These are phyloP conservation scores for Persicaria maculosa DNA, from an alignment of 148 eudicot genomes.

Conservation along the genomic window DNA sequence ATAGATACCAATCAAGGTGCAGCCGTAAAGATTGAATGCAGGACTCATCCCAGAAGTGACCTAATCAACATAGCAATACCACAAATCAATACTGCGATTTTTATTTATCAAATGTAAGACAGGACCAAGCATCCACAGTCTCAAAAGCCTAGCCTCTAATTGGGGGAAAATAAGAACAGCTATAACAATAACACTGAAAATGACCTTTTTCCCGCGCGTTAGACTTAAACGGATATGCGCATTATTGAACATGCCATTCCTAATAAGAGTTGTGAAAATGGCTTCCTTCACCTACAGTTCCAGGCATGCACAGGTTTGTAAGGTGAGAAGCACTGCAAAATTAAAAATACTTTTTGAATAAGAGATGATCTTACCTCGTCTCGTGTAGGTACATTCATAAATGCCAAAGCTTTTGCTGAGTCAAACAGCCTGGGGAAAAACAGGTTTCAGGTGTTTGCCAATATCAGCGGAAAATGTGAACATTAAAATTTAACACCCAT, in stretches of 20 bases:
- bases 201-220: slow-evolving; percentile 96
- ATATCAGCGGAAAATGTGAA: neutral
- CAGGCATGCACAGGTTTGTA: neutral
- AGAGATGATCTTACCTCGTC: slow-evolving; percentile 48
- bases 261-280: slow-evolving; percentile 74
- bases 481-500: neutral
- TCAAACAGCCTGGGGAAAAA: slow-evolving; percentile 61
- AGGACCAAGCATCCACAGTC: neutral
- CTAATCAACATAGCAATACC: slow-evolving; percentile 20
- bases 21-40: slow-evolving; percentile 83
- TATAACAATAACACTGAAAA: neutral
- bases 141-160: neutral
- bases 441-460: neutral
- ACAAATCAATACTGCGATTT: neutral
- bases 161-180: neutral
- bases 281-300: slow-evolving; percentile 80
- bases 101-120: neutral
- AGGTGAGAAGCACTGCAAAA: neutral
- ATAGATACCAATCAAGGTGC: slow-evolving; percentile 84
- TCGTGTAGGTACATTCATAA: slow-evolving; percentile 72
- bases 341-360: neutral
- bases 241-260: slow-evolving; percentile 90
- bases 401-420: slow-evolving; percentile 96
- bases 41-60: slow-evolving; percentile 99
- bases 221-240: slow-evolving; percentile 85